Percentiles rank a stretch among this genome's conserved stretches.
These are phyloP conservation scores for Naganishia liquefaciens DNA, from an alignment of 1,284 basidiomycete genomes.

Conservation along the genomic window DNA sequence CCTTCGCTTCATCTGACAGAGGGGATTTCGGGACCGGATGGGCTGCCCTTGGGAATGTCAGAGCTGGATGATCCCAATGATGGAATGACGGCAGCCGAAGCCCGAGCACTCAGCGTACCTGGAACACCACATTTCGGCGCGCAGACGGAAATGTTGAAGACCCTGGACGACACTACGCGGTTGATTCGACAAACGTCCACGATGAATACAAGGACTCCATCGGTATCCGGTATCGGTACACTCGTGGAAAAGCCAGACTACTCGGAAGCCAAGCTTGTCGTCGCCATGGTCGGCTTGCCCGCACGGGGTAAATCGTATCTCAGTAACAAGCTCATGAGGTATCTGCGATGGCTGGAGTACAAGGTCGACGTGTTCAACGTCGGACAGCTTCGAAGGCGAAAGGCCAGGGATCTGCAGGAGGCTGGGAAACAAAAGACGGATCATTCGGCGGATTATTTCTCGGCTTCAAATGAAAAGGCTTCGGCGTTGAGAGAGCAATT, in stretches of 20 bases:
- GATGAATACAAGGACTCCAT: conserved; percentile 43
- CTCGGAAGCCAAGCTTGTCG: conserved; percentile 95
- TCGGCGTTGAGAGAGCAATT: conserved; percentile 76
- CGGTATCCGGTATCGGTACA: conserved; percentile 54
- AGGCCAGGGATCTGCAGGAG: conserved; percentile 60
- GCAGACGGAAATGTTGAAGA: conserved; percentile 50
- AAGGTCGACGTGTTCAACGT: conserved; percentile 99
- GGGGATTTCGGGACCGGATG: conserved; percentile 21
- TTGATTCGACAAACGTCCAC: conserved; percentile 42
- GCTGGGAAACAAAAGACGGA: conserved; percentile 61
- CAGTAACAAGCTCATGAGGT: conserved; percentile 79
- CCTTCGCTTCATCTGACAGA: conserved; percentile 3
- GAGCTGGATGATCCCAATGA: conserved; percentile 10
- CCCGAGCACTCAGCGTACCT: conserved; percentile 34
- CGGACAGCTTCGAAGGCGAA: conserved; percentile 86
- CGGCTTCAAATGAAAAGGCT: conserved; percentile 78
- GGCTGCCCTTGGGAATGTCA: conserved; percentile 6
- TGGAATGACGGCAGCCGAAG: conserved; percentile 22
- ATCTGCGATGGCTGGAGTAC: conserved; percentile 94
- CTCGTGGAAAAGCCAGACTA: conserved; percentile 92
- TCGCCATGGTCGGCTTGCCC: conserved; percentile 91
- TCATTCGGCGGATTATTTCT: conserved; percentile 90
- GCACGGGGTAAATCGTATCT: conserved; percentile 82
- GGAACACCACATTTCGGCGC: conserved; percentile 55
- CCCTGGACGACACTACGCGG: conserved; percentile 52